These are phyloP conservation scores for Climacium dendroides DNA, from an alignment of 225 moss, liverwort and hornwort species.

Conservation along the genomic window DNA sequence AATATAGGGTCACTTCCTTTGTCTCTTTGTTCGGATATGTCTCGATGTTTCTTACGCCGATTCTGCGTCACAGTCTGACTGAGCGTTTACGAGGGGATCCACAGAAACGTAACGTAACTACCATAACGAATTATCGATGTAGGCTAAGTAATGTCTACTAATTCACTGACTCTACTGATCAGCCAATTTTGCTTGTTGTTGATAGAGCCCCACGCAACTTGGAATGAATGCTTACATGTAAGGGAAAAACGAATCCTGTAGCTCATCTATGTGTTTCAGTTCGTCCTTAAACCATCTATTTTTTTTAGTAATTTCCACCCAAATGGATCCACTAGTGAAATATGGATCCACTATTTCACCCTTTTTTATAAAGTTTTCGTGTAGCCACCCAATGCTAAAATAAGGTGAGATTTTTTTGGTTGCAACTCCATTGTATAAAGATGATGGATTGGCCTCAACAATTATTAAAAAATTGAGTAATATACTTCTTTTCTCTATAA, in stretches of 20 bases:
- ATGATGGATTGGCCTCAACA: too few species aligned
- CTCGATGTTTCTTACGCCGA: not conserved
- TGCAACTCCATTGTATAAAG: too few species aligned
- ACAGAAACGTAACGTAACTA: not conserved
- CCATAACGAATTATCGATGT: not conserved
- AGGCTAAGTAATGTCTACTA: not conserved
- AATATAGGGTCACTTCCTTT: not conserved
- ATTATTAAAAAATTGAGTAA: too few species aligned
- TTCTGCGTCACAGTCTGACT: not conserved
- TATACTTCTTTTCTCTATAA: too few species aligned
- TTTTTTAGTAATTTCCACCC: too few species aligned
- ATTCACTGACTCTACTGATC: not conserved
- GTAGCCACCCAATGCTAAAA: too few species aligned
- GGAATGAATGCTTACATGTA: not conserved
- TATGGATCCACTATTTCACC: too few species aligned
- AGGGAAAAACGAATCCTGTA: not conserved
- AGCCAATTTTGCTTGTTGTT: not conserved
- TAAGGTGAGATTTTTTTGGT: too few species aligned
- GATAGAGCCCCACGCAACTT: not conserved
- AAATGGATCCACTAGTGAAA: too few species aligned
- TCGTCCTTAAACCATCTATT: not conserved
- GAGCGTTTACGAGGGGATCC: not conserved
- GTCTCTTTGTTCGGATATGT: not conserved
- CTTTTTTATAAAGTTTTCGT: too few species aligned
- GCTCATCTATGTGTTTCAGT: not conserved